Evolutionary conservation across 2,329 filamentous ascomycete species (phyloP).

Genomic region (Sclerotiophoma versabilis): DNA sequence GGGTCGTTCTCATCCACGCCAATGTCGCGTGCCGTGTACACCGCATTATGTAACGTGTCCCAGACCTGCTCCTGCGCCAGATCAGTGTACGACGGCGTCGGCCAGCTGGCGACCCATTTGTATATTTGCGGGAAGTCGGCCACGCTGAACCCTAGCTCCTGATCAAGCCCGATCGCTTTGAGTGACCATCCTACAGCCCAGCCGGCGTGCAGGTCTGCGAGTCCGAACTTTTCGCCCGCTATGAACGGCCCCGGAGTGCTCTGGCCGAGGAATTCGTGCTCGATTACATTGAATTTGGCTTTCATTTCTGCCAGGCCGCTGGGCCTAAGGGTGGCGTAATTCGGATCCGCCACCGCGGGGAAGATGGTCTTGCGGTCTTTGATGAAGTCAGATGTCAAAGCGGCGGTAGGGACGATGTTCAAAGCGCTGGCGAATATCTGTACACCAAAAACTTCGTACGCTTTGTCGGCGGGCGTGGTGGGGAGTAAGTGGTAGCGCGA

Average conservation of each 20-base stretch:
- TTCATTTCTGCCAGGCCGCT: constrained; percentile 13
- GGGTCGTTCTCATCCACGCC: constrained; percentile 8
- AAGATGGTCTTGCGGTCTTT: constrained; percentile 13
- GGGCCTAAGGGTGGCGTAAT: constrained; percentile 3
- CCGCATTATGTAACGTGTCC: neutral
- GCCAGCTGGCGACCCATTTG: constrained; percentile 4
- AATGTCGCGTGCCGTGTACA: neutral
- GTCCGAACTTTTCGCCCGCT: constrained; percentile 2
- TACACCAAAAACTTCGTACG: constrained; percentile 8
- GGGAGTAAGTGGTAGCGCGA: constrained; percentile 49
- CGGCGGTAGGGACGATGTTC: constrained; percentile 10
- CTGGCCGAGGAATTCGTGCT: constrained; percentile 2
- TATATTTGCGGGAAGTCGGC: constrained; percentile 2
- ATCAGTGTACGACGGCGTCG: constrained; percentile 1
- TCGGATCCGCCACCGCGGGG: neutral
- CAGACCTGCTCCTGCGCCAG: neutral
- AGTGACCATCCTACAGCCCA: constrained; percentile 13
- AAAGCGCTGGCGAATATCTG: constrained; percentile 2
- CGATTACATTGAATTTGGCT: constrained; percentile 6
- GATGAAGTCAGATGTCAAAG: constrained; percentile 5
- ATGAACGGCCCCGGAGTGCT: neutral
- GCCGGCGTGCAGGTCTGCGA: constrained; percentile 12
- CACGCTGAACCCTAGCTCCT: constrained; percentile 2
- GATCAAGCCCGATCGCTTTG: neutral
- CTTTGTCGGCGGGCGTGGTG: constrained; percentile 48